Evolutionary conservation across 768 basidiomycete species (phyloP).

Genomic region (Tricholoma bakamatsutake): DNA sequence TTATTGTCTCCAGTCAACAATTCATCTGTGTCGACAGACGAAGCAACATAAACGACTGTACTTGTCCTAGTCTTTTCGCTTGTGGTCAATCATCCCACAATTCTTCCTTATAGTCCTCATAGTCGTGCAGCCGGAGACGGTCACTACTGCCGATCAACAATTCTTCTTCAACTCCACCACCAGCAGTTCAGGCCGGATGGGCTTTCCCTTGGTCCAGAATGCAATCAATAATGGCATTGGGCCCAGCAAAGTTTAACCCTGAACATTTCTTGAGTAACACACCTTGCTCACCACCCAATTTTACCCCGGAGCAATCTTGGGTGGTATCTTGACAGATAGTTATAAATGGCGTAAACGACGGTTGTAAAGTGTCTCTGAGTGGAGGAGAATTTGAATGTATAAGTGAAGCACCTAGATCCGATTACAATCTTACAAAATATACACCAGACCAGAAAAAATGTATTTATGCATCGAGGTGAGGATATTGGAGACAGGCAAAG

Average conservation of each 20-base stretch:
- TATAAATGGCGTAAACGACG: background rate
- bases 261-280: constrained; percentile 18
- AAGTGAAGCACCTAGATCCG: background rate
- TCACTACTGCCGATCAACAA: constrained; percentile 18
- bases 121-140: constrained; percentile 23
- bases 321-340: constrained; percentile 5
- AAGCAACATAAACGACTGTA: constrained; percentile 17
- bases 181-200: constrained; percentile 15
- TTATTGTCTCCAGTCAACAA: constrained; percentile 18
- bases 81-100: constrained; percentile 9
- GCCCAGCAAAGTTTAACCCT: constrained; percentile 19
- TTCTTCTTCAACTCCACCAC: constrained; percentile 20
- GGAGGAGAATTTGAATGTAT: too few relatives aligned
- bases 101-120: background rate
- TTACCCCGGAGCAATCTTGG: constrained; percentile 19
- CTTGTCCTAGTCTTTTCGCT: constrained; percentile 18
- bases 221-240: constrained; percentile 20
- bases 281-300: constrained; percentile 21
- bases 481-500: background rate
- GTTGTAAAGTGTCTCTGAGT: background rate
- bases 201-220: constrained; percentile 18
- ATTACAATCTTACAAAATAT: background rate
- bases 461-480: background rate
- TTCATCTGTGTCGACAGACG: constrained; percentile 18
- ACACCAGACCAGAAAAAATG: background rate